A percentile compares a stretch with the other conserved stretches of the same genome.
These are phyloP conservation scores for Rhodomyrtus tomentosa DNA, from an alignment of 345 rosid genomes.

Conservation along the genomic window DNA sequence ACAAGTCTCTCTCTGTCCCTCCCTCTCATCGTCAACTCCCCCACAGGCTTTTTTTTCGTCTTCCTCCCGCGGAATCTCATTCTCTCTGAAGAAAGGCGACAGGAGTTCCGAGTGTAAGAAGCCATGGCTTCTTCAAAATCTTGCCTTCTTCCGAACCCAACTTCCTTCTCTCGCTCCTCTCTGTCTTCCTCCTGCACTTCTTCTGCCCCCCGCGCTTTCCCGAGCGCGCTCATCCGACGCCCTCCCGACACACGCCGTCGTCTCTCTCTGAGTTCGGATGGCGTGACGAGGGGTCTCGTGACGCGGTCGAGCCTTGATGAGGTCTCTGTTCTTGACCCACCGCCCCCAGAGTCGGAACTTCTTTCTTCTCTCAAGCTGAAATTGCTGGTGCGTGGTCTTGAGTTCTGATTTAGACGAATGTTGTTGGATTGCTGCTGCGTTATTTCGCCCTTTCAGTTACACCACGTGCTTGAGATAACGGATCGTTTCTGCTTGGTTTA, in stretches of 20 bases:
- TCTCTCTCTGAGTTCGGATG: neutral
- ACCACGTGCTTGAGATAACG: no score
- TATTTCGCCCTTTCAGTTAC: neutral
- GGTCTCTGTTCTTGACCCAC: slow-evolving; percentile 3
- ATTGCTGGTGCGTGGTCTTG: neutral
- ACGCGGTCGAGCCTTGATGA: slow-evolving; percentile 4
- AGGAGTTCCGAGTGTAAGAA: neutral
- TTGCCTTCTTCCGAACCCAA: neutral
- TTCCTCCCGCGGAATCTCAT: neutral
- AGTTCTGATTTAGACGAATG: neutral
- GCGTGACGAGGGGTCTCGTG: neutral
- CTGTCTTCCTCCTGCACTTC: neutral
- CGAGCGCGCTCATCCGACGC: neutral
- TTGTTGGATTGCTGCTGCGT: neutral
- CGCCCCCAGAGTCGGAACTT: neutral
- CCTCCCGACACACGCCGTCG: neutral
- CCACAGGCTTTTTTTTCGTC: neutral
- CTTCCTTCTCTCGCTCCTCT: neutral
- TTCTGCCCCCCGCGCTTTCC: neutral
- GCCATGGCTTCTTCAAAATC: neutral
- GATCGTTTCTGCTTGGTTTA: neutral
- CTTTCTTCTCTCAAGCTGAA: neutral
- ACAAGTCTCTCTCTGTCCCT: neutral
- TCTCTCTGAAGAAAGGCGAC: neutral
- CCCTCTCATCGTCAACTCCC: no score